phyloP scores from a whole-genome alignment of 1,284 basidiomycete species.

The Coniophora puteana region DNA sequence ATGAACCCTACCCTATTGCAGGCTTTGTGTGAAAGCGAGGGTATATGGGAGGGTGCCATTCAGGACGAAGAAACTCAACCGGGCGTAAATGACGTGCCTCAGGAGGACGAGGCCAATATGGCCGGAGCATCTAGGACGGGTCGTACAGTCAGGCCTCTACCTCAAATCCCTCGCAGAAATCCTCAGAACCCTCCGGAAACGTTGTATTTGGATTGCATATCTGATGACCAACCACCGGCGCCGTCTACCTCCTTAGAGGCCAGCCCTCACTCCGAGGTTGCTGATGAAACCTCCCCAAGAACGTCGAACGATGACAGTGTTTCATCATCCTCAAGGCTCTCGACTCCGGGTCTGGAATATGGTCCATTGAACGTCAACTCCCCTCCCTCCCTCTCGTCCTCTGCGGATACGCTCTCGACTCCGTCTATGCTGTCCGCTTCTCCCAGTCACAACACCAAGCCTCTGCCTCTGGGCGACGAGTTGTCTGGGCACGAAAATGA shows the following conservation, averaged over 20 bases:
- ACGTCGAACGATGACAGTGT: constrained; percentile 26
- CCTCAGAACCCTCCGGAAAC: too few relatives aligned
- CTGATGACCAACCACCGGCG: constrained; percentile 2
- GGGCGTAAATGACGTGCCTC: not conserved
- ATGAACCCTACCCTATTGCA: constrained; percentile 75
- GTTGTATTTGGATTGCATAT: too few relatives aligned
- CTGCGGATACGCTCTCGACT: constrained; percentile 41
- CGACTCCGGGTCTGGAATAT: too few relatives aligned
- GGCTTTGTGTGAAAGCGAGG: constrained; percentile 67
- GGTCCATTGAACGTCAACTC: constrained; percentile 29
- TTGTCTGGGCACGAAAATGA: constrained; percentile 16
- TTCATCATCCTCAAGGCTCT: constrained; percentile 26
- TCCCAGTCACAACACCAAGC: constrained; percentile 26
- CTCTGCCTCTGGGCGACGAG: constrained; percentile 21
- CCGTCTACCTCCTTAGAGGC: too few relatives aligned
- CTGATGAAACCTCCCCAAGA: too few relatives aligned
- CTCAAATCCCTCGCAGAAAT: too few relatives aligned
- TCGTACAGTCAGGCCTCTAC: too few relatives aligned
- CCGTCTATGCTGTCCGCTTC: constrained; percentile 40
- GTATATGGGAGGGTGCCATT: constrained; percentile 55
- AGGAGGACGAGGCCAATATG: not conserved
- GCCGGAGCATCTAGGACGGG: not conserved
- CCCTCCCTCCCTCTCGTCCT: constrained; percentile 40
- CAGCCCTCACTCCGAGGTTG: too few relatives aligned
- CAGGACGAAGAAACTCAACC: constrained; percentile 10